Evolutionary conservation across 495 filamentous ascomycete species (phyloP), one percentile per base, ranked within the genome.

Genomic region (Xylaria acuta): DNA sequence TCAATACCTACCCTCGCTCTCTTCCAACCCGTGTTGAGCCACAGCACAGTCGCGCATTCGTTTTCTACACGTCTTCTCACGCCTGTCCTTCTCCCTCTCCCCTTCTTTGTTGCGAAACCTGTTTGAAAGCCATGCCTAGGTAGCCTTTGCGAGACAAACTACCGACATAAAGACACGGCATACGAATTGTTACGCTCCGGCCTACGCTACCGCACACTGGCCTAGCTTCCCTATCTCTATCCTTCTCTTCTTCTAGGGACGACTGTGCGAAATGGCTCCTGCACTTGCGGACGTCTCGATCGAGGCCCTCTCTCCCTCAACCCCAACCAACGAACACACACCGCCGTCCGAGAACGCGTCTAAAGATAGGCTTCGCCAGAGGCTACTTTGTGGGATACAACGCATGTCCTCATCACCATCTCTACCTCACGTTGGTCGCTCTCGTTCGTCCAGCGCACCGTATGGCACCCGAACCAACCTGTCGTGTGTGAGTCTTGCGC

Each of bases 361-460:
- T 9, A 96, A 93, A 81, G 84, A 90, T 60, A 94, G 90, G 79
- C 91, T 92, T 30, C 88, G 93, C 41, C 89, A 90, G 69, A 90
- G 90, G 64, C 82, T 98, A 51, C 82, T 97, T 27, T 90, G 93
- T 71, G 90, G 89, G 62, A 87, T 99, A 62, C 91, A 97, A 75
- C 92, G 94, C 53, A 96, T 98, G 71, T 92, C 94, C 20, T 98
- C 96, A 2, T 94, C 92, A 2, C 92, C 93, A 12, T 92, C 93
- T 30, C 83, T 98, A 36, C 81, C 87, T 40, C 89, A 90, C 65
- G 79, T 90, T 62, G 85, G 89, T 36, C 88, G 92, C 72, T 85
- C 91, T 75, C 84, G 91, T 74, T 88, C 88, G 69, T 85, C 89
- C 60, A 89, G 90, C 72, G 91, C 89, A 79, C 92, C 90, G 4